Percentiles rank a stretch among this genome's conserved stretches.
Conservation (phyloP, 495 filamentous ascomycete genomes). For the Neurospora sp. region DNA sequence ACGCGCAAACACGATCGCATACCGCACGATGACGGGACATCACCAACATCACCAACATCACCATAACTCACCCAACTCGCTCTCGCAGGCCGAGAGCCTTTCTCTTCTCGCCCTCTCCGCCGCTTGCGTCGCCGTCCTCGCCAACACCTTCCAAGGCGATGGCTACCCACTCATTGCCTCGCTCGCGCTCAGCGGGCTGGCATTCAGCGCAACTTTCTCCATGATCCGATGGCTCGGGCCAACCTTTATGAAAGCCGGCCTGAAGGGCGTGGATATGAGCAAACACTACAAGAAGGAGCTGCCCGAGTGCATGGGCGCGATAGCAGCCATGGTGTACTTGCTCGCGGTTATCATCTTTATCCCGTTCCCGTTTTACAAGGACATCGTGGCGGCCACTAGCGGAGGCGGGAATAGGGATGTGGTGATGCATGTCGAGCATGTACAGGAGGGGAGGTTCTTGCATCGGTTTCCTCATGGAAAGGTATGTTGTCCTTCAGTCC, state of each 20-base stretch:
- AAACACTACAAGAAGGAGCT: constrained; percentile 63
- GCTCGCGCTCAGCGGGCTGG: constrained; percentile 73
- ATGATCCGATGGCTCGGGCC: constrained; percentile 93
- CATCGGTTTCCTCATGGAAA: constrained; percentile 93
- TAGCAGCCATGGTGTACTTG: constrained; percentile 88
- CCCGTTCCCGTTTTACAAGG: constrained; percentile 94
- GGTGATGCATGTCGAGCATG: constrained; percentile 52
- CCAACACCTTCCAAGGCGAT: constrained; percentile 69
- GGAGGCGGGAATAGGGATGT: constrained; percentile 88
- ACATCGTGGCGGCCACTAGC: constrained; percentile 92
- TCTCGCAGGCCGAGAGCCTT: constrained; percentile 60
- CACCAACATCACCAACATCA: constrained; percentile 1
- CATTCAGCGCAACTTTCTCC: constrained; percentile 67
- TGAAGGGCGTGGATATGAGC: constrained; percentile 85
- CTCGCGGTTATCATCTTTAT: constrained; percentile 82
- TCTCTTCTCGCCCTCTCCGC: constrained; percentile 58
- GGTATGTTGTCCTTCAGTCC: constrained; percentile 25
- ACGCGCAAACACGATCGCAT: too few relatives aligned
- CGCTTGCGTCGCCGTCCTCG: constrained; percentile 62
- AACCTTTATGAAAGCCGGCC: constrained; percentile 75
- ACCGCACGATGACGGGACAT: not conserved
- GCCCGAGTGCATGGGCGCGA: constrained; percentile 95
- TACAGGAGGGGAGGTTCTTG: constrained; percentile 68
- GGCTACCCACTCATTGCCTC: constrained; percentile 85
- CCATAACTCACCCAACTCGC: constrained; percentile 20